Conservation (phyloP, 345 rosid genomes). For the Salix koriyanagi region DNA sequence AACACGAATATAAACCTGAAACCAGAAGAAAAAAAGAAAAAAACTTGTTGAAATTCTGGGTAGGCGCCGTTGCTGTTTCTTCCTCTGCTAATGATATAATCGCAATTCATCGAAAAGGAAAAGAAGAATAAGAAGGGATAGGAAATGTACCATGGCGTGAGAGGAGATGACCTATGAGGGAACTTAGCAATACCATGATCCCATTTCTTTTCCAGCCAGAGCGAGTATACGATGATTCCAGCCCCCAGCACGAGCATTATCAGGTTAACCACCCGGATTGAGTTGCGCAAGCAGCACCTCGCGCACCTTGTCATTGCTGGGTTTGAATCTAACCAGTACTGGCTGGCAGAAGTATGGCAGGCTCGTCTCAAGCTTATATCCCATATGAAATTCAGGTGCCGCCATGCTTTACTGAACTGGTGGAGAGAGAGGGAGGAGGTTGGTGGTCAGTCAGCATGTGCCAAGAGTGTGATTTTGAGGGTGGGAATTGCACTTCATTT, state of each 20-base stretch:
- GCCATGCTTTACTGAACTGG: not conserved
- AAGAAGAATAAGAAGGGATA: not conserved
- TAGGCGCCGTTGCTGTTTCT: not conserved
- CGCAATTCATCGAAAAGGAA: no score
- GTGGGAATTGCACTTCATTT: not conserved
- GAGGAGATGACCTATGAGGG: conserved; percentile 14
- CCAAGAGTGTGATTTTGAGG: not conserved
- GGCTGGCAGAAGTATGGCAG: not conserved
- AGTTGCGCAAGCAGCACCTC: conserved; percentile 35
- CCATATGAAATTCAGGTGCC: not conserved
- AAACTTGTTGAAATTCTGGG: not conserved
- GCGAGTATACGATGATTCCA: conserved; percentile 44
- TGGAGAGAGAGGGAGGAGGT: not conserved
- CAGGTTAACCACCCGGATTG: conserved; percentile 30
- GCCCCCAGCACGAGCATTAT: conserved; percentile 31
- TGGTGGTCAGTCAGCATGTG: not conserved
- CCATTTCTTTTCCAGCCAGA: conserved; percentile 58
- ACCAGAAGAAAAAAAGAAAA: not conserved
- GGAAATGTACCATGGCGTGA: conserved; percentile 43
- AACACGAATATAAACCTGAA: conserved; percentile 55
- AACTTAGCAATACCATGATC: conserved; percentile 20
- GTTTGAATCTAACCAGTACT: not conserved
- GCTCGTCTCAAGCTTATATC: not conserved
- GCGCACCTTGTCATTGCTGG: conserved; percentile 35
- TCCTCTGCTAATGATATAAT: no score